A percentile compares a stretch with the other conserved stretches of the same genome.
phyloP scores from a whole-genome alignment of 2,329 filamentous ascomycete species.

The Fusarium sp. region DNA sequence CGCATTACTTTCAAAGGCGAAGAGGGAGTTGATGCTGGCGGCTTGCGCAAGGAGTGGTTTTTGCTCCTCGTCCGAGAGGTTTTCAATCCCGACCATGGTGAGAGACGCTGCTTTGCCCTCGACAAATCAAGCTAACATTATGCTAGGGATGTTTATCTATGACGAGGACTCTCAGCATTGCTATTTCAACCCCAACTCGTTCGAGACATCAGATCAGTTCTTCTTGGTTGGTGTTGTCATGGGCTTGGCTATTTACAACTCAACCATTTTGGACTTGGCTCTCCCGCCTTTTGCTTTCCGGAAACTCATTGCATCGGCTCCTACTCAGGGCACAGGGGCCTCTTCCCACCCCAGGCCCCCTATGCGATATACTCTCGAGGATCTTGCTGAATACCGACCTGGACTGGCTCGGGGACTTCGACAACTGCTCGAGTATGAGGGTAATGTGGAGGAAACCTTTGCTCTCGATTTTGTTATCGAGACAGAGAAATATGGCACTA shows the following conservation, averaged over 20 bases:
- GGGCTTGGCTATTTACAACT: constrained; percentile 93
- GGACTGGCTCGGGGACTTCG: constrained; percentile 78
- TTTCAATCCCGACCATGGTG: constrained; percentile 90
- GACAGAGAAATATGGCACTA: constrained; percentile 79
- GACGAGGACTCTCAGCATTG: constrained; percentile 91
- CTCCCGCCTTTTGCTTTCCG: constrained; percentile 90
- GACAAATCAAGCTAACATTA: constrained; percentile 21
- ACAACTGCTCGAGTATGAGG: constrained; percentile 83
- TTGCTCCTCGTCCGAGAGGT: constrained; percentile 87
- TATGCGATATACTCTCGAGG: constrained; percentile 81
- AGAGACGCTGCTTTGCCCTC: constrained; percentile 43
- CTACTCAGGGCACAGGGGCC: constrained; percentile 65
- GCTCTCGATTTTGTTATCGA: constrained; percentile 84
- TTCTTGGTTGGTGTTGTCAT: constrained; percentile 90
- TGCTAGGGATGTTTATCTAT: constrained; percentile 85
- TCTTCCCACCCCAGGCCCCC: constrained; percentile 66
- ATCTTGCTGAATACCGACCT: constrained; percentile 85
- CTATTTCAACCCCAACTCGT: constrained; percentile 91
- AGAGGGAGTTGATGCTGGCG: constrained; percentile 91
- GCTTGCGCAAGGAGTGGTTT: constrained; percentile 95
- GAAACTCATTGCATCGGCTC: constrained; percentile 83
- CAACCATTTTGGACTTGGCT: constrained; percentile 88
- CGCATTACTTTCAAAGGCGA: constrained; percentile 88
- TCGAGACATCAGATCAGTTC: constrained; percentile 92
- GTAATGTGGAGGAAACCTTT: constrained; percentile 83